Evolutionary conservation across 352 stramenopile genomes (phyloP).

Genomic region (Globisporangium solare): DNA sequence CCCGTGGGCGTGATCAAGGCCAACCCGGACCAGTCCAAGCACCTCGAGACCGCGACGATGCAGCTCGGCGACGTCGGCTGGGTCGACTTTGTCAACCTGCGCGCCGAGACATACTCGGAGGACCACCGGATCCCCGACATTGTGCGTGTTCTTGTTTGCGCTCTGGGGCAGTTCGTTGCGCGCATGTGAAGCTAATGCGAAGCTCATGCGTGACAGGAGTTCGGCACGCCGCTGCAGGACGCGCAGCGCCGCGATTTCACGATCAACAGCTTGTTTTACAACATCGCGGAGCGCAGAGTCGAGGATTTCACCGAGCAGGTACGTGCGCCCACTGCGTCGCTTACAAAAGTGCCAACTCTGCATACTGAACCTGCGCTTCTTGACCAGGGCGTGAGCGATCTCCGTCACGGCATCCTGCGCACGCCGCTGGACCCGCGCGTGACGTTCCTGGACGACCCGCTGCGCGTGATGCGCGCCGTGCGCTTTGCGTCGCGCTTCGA

Average conservation of each 20-base stretch:
- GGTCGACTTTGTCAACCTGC: constrained; percentile 98
- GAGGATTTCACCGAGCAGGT: constrained; percentile 92
- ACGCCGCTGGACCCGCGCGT: constrained; percentile 92
- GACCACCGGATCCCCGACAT: constrained; percentile 67
- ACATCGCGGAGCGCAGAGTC: constrained; percentile 47
- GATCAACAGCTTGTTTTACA: constrained; percentile 99
- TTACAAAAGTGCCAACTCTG: no score
- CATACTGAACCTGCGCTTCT: no score
- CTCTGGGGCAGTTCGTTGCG: no score
- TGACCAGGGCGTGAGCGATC: constrained; percentile 85
- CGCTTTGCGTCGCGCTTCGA: constrained; percentile 95
- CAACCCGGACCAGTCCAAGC: constrained; percentile 94
- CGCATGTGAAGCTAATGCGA: no score
- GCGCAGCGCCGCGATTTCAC: constrained; percentile 95
- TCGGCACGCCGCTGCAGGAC: constrained; percentile 85
- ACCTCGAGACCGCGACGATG: constrained; percentile 98
- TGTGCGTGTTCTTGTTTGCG: no score
- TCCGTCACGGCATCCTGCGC: constrained; percentile 85
- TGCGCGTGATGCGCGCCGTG: constrained; percentile 93
- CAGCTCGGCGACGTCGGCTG: constrained; percentile 87
- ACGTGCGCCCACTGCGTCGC: not conserved
- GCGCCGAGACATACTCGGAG: constrained; percentile 93
- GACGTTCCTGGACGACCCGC: constrained; percentile 97
- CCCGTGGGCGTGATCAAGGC: constrained; percentile 72
- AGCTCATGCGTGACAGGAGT: no score